A percentile compares a stretch with the other conserved stretches of the same genome.
These are phyloP conservation scores for Acacia pycnantha DNA, from an alignment of 331 rosid genomes.

Conservation along the genomic window DNA sequence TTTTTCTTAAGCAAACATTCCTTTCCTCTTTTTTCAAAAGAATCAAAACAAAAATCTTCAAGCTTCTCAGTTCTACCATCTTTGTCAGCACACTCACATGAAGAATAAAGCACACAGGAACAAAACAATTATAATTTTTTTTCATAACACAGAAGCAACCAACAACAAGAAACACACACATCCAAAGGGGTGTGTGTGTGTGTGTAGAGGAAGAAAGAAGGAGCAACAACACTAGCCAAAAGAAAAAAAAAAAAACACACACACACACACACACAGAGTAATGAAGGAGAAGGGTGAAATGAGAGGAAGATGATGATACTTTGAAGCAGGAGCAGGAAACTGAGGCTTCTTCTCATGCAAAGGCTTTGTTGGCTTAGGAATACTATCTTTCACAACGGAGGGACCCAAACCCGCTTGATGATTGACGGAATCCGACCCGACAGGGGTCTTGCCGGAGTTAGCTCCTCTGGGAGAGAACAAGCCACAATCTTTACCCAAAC, in stretches of 20 bases:
- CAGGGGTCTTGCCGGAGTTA: slow-evolving; percentile 34
- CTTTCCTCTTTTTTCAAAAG: not conserved
- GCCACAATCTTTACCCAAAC: slow-evolving; percentile 54
- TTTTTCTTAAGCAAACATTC: not conserved
- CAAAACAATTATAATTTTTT: not conserved
- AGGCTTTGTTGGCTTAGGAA: slow-evolving; percentile 61
- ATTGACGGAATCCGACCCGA: slow-evolving; percentile 41
- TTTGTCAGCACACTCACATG: not conserved
- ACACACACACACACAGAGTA: not conserved
- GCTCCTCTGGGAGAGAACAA: slow-evolving; percentile 66
- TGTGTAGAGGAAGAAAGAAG: not conserved
- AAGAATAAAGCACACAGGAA: not conserved
- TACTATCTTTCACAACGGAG: slow-evolving; percentile 50
- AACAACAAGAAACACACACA: not conserved
- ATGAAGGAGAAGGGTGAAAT: slow-evolving; percentile 1
- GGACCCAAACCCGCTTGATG: slow-evolving; percentile 40
- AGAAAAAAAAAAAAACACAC: not conserved
- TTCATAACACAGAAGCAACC: not conserved
- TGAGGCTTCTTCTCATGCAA: slow-evolving; percentile 75
- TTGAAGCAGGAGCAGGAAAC: slow-evolving; percentile 67
- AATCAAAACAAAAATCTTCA: slow-evolving; percentile 16
- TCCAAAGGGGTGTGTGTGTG: not conserved
- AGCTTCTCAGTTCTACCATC: slow-evolving; percentile 17
- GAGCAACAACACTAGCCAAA: not conserved
- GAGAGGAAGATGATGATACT: slow-evolving; percentile 40